Evolutionary conservation across 495 filamentous ascomycete species (phyloP).

Genomic region (Podospora appendiculata): DNA sequence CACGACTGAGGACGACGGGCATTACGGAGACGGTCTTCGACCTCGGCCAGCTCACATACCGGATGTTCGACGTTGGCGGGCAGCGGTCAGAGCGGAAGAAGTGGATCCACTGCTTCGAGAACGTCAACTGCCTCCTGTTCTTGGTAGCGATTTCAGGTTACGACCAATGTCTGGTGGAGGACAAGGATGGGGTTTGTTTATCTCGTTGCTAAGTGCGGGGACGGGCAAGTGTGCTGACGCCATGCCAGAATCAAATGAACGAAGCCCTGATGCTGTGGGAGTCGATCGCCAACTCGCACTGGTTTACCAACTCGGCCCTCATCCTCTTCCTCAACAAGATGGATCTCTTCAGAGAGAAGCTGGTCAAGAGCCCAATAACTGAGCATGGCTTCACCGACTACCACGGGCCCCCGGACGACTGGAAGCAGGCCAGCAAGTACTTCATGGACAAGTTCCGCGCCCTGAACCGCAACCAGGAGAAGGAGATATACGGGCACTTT

Average conservation of each 20-base stretch:
- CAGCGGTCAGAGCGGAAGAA: conserved; percentile 98
- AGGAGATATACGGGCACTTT: conserved; percentile 89
- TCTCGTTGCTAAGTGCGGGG: not conserved
- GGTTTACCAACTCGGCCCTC: conserved; percentile 93
- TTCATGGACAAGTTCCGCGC: conserved; percentile 86
- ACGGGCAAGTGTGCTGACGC: conserved; percentile 10
- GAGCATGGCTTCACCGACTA: conserved; percentile 91
- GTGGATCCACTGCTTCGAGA: conserved; percentile 99
- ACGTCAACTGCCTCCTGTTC: conserved; percentile 88
- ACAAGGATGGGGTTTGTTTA: conserved; percentile 83
- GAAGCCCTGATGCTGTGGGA: conserved; percentile 98
- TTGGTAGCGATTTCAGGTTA: conserved; percentile 95
- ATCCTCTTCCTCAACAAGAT: conserved; percentile 99
- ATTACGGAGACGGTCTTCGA: conserved; percentile 98
- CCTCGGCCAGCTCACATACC: conserved; percentile 87
- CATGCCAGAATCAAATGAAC: conserved; percentile 92
- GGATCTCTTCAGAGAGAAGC: conserved; percentile 91
- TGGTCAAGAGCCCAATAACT: conserved; percentile 69
- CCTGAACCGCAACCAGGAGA: conserved; percentile 74
- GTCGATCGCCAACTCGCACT: conserved; percentile 92
- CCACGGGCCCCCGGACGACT: conserved; percentile 44
- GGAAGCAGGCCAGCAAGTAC: conserved; percentile 63
- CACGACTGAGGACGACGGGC: conserved; percentile 86
- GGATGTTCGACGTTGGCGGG: conserved; percentile 98
- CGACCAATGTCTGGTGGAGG: conserved; percentile 93